Evolutionary conservation across 148 eudicot genomes (phyloP).

Genomic region (Rhododendron vialii): DNA sequence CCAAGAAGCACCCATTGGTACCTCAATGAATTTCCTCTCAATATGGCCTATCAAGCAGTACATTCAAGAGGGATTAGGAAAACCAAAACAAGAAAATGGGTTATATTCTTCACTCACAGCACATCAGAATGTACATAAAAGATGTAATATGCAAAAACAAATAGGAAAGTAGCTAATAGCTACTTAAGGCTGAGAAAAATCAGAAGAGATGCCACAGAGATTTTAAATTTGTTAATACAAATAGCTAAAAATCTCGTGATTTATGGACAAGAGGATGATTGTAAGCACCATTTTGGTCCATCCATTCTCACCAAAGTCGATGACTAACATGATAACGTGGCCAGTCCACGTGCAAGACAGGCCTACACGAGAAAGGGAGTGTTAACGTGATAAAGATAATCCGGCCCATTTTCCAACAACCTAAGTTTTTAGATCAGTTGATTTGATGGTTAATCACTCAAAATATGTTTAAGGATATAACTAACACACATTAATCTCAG

Average conservation of each 20-base stretch:
- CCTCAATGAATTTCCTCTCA: slow-evolving; percentile 83
- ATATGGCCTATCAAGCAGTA: slow-evolving; percentile 58
- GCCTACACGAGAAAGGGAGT: neutral
- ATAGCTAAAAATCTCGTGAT: neutral
- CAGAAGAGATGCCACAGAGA: neutral
- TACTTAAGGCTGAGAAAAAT: slow-evolving; percentile 4
- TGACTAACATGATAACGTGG: neutral
- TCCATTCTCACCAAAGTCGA: neutral
- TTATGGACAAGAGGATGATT: neutral
- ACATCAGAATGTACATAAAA: neutral
- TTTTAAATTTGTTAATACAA: neutral
- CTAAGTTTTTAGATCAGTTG: neutral
- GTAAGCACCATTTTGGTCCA: neutral
- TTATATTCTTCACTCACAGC: slow-evolving; percentile 1
- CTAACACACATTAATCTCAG: neutral
- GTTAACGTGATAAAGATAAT: neutral
- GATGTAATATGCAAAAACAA: neutral
- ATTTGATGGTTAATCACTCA: neutral
- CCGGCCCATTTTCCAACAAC: neutral
- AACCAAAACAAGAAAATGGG: neutral
- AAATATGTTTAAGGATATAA: neutral
- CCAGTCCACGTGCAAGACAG: neutral
- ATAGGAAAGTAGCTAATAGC: neutral
- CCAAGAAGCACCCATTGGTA: slow-evolving; percentile 96
- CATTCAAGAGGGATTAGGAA: neutral